A percentile compares a stretch with the other conserved stretches of the same genome.
phyloP scores from a whole-genome alignment of 768 basidiomycete species.

The Calocybe gangraenosa region DNA sequence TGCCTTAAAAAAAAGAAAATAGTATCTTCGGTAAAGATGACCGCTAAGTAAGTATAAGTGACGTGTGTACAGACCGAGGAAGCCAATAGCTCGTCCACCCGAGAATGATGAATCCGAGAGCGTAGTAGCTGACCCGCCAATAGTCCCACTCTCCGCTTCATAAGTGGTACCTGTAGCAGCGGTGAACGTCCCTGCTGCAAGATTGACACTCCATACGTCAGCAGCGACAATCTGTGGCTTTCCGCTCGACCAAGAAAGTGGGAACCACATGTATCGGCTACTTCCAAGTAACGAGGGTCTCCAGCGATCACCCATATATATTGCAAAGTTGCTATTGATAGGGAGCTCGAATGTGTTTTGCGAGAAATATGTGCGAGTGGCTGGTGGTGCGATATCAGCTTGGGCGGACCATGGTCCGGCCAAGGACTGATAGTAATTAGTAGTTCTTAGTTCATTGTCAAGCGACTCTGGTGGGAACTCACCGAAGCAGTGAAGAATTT shows the following conservation, averaged over 20 bases:
- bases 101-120: conserved; percentile 43
- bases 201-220: conserved; percentile 54
- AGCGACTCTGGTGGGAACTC: conserved; percentile 12
- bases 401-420: conserved; percentile 54
- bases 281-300: conserved; percentile 47
- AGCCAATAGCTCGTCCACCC: conserved; percentile 51
- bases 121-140: conserved; percentile 43
- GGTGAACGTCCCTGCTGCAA: conserved; percentile 46
- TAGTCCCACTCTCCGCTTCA: conserved; percentile 49
- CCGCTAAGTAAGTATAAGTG: background rate
- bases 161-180: conserved; percentile 49
- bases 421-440: conserved; percentile 36
- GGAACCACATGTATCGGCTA: conserved; percentile 60
- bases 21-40: background rate
- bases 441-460: background rate
- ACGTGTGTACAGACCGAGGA: conserved; percentile 37
- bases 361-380: conserved; percentile 54
- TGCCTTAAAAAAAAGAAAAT: conserved; percentile 28
- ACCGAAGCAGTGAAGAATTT: conserved; percentile 53
- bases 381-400: conserved; percentile 49
- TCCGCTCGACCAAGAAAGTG: conserved; percentile 51
- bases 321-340: conserved; percentile 39
- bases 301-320: conserved; percentile 70
- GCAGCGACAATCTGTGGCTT: conserved; percentile 49
- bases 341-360: conserved; percentile 56